Percentiles rank a stretch among this genome's conserved stretches.
These are phyloP conservation scores for Pichia californica DNA, from an alignment of 805 yeast species.

Conservation along the genomic window DNA sequence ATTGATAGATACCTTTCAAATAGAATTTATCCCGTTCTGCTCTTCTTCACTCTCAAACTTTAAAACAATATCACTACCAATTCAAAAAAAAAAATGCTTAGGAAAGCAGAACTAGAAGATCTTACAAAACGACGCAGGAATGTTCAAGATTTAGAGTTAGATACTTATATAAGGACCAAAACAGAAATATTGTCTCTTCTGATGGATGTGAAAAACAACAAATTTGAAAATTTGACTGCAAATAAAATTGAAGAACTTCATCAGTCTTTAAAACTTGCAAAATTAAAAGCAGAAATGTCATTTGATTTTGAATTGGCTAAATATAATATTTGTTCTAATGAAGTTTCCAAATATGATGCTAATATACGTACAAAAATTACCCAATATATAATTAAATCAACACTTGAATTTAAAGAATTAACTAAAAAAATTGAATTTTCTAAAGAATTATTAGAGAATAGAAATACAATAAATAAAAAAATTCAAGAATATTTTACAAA, in stretches of 20 bases:
- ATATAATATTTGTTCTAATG: constrained; percentile 12
- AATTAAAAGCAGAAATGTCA: constrained; percentile 16
- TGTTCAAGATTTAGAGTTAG: constrained; percentile 27
- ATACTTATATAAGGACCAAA: constrained; percentile 20
- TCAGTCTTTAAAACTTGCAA: constrained; percentile 14
- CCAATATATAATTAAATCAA: constrained; percentile 16
- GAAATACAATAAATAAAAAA: constrained; percentile 21
- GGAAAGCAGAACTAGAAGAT: constrained; percentile 10
- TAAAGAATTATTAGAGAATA: constrained; percentile 17
- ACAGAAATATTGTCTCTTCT: constrained; percentile 15
- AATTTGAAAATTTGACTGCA: constrained; percentile 10
- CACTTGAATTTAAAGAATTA: constrained; percentile 18
- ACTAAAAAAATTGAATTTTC: constrained; percentile 18
- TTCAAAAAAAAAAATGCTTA: neutral
- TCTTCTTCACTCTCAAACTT: too few relatives aligned
- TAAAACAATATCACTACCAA: too few relatives aligned
- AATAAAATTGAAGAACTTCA: constrained; percentile 17
- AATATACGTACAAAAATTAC: constrained; percentile 15
- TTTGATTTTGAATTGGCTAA: constrained; percentile 18
- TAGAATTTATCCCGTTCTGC: too few relatives aligned
- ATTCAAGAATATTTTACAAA: constrained; percentile 20
- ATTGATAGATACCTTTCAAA: too few relatives aligned
- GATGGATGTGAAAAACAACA: constrained; percentile 13
- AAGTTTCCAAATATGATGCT: constrained; percentile 17
- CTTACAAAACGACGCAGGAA: constrained; percentile 25